Evolutionary conservation across 2,329 filamentous ascomycete genomes (phyloP).

Genomic region (Saccharata proteae): DNA sequence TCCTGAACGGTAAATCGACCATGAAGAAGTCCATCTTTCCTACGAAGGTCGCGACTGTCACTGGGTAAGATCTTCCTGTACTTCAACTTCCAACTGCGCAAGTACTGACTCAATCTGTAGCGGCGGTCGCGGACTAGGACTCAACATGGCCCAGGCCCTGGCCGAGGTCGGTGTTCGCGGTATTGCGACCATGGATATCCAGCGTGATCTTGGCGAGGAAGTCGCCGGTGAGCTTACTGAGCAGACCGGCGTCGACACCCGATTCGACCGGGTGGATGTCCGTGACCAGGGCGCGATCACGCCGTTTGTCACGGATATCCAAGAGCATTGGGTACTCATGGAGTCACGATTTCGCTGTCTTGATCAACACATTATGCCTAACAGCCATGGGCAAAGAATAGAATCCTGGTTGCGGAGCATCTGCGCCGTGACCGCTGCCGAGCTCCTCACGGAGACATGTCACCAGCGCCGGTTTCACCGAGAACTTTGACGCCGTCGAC

Average conservation of each 20-base stretch:
- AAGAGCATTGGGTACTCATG: no score
- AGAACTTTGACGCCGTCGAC: constrained; percentile 84
- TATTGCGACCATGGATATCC: constrained; percentile 85
- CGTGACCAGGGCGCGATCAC: constrained; percentile 59
- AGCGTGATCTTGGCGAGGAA: constrained; percentile 65
- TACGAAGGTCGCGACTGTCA: constrained; percentile 60
- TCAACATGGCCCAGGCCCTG: constrained; percentile 88
- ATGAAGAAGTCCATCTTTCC: constrained; percentile 58
- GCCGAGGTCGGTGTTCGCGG: constrained; percentile 75
- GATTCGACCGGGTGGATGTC: constrained; percentile 70
- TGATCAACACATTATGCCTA: no score
- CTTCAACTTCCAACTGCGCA: constrained; percentile 6
- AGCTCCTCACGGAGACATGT: constrained; percentile 67
- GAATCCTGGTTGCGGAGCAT: constrained; percentile 73
- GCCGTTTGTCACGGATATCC: constrained; percentile 54
- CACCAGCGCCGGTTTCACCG: constrained; percentile 88
- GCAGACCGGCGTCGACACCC: constrained; percentile 60
- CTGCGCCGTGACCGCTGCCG: constrained; percentile 63
- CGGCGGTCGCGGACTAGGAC: constrained; percentile 74
- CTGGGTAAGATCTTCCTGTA: constrained; percentile 42
- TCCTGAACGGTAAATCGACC: constrained; percentile 47
- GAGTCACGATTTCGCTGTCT: no score
- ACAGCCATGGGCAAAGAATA: no score
- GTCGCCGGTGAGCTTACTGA: constrained; percentile 52
- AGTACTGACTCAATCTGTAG: constrained; percentile 33